Conservation (phyloP, 2,329 filamentous ascomycete genomes). For the Alternaria sp. region DNA sequence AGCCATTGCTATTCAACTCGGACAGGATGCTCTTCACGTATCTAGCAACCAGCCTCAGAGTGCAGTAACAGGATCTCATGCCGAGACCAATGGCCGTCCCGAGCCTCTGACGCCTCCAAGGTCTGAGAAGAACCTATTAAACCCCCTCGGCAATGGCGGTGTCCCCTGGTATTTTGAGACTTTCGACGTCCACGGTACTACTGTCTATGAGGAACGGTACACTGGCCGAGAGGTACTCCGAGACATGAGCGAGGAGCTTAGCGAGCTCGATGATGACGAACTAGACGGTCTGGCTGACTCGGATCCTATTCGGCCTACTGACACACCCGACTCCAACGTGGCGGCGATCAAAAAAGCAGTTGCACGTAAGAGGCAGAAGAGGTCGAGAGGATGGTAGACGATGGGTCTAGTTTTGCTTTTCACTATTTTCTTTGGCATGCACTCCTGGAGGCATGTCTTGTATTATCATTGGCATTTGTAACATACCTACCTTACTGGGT, state of each 20-base stretch:
- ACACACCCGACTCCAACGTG: conserved; percentile 34
- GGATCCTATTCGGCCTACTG: conserved; percentile 40
- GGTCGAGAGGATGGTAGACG: conserved; percentile 34
- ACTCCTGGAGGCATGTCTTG: conserved; percentile 20
- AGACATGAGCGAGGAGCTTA: conserved; percentile 84
- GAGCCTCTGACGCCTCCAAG: conserved; percentile 72
- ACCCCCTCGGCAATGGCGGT: conserved; percentile 67
- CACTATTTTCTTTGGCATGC: conserved; percentile 16
- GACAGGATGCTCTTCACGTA: conserved; percentile 38
- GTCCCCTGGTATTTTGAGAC: conserved; percentile 86
- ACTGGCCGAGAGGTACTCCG: conserved; percentile 75
- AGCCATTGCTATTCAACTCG: conserved; percentile 47
- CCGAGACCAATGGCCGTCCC: conserved; percentile 25
- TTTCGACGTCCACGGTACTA: conserved; percentile 82
- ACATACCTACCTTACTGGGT: conserved; percentile 23
- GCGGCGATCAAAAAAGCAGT: conserved; percentile 39
- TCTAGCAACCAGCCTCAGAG: conserved; percentile 21
- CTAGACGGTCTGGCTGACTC: conserved; percentile 67
- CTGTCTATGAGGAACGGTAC: conserved; percentile 76
- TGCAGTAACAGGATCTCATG: conserved; percentile 32
- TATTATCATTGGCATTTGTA: conserved; percentile 32
- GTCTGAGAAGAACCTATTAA: conserved; percentile 60
- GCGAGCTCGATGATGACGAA: conserved; percentile 91
- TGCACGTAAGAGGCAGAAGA: conserved; percentile 43
- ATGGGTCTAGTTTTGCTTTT: conserved; percentile 5